Conservation (phyloP, 1,284 basidiomycete genomes). For the Fomitopsis pinicola region DNA sequence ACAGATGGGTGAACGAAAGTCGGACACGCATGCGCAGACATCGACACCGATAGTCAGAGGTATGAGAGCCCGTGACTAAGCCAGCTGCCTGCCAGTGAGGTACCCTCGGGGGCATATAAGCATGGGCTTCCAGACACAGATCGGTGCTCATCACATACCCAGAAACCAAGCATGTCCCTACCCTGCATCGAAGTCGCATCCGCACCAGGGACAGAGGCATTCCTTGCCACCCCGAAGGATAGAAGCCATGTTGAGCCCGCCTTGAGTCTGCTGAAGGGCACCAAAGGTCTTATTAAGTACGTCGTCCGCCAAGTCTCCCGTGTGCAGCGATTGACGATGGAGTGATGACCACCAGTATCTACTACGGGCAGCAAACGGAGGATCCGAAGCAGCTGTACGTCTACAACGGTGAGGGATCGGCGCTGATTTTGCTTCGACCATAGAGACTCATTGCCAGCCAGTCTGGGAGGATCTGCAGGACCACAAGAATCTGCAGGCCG, state of each 20-base stretch:
- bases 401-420: slow-evolving; percentile 10
- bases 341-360: slow-evolving; percentile 6
- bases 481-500: slow-evolving; percentile 14
- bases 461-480: slow-evolving; percentile 18
- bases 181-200: slow-evolving; percentile 13
- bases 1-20: not conserved
- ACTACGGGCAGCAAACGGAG: slow-evolving; percentile 17
- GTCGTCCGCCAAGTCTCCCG: not conserved
- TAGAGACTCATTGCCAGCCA: not conserved
- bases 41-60: not conserved
- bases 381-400: slow-evolving; percentile 15
- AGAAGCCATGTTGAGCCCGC: slow-evolving; percentile 1
- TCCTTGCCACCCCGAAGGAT: slow-evolving; percentile 9
- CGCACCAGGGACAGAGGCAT: slow-evolving; percentile 7
- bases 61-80: not conserved
- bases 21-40: not conserved
- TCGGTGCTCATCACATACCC: not conserved
- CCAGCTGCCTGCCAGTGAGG: not conserved
- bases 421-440: not conserved
- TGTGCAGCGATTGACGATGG: not conserved
- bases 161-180: slow-evolving; percentile 8
- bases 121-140: not conserved
- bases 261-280: slow-evolving; percentile 11
- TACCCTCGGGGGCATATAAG: not conserved
- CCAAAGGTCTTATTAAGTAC: slow-evolving; percentile 17